These are phyloP conservation scores for Diaporthe sp. DNA, from an alignment of 2,329 filamentous ascomycete genomes.

Conservation along the genomic window DNA sequence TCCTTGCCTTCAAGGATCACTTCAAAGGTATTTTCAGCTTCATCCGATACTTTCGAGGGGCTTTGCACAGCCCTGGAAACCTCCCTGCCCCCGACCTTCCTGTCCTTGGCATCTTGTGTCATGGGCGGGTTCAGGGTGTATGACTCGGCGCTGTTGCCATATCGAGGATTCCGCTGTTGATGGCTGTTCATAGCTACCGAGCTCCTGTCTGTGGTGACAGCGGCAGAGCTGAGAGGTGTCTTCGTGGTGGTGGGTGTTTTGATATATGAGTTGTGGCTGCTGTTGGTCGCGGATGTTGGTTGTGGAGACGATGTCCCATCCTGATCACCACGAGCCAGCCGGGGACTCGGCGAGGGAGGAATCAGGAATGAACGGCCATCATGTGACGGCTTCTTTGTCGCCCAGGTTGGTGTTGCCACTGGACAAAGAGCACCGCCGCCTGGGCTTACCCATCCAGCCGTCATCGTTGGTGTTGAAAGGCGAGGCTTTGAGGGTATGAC, in stretches of 20 bases:
- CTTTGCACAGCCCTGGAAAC: constrained; percentile 18
- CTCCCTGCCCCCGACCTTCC: not conserved
- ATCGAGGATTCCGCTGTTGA: constrained; percentile 14
- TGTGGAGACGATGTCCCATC: constrained; percentile 26
- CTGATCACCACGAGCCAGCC: constrained; percentile 5
- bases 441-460: constrained; percentile 31
- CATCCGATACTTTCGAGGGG: constrained; percentile 10
- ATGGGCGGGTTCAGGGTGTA: constrained; percentile 28
- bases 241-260: constrained; percentile 30
- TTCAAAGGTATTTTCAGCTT: constrained; percentile 30
- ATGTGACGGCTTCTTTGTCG: constrained; percentile 39
- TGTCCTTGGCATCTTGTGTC: constrained; percentile 19
- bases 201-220: not conserved
- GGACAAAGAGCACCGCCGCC: constrained; percentile 25
- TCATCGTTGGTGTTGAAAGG: constrained; percentile 41
- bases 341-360: constrained; percentile 28
- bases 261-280: not conserved
- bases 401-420: constrained; percentile 14
- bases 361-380: constrained; percentile 12
- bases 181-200: constrained; percentile 6
- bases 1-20: constrained; percentile 19
- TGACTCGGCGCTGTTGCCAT: constrained; percentile 33
- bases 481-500: constrained; percentile 35
- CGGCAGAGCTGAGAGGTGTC: constrained; percentile 22
- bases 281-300: constrained; percentile 22